phyloP scores from a whole-genome alignment of 2,329 filamentous ascomycete species.

The Talaromyces sp. region DNA sequence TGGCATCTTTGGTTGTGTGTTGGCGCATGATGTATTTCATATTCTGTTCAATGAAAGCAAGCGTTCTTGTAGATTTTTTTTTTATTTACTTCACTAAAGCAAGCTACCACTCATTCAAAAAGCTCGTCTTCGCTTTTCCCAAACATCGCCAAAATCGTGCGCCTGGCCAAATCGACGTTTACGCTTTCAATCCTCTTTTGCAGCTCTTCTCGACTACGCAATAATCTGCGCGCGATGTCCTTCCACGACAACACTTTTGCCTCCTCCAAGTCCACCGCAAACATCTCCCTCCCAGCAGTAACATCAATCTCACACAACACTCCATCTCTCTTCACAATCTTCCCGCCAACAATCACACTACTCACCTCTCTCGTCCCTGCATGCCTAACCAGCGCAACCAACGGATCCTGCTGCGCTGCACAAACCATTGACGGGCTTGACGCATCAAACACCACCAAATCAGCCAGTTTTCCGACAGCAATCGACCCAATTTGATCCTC shows the following conservation, averaged over 20 bases:
- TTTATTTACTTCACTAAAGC: background rate
- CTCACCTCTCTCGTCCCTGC: constrained; percentile 20
- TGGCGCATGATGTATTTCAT: background rate
- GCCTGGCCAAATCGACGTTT: background rate
- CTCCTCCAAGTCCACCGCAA: background rate
- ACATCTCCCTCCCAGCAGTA: background rate
- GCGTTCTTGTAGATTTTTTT: background rate
- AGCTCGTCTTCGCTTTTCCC: background rate
- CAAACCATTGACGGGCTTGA: constrained; percentile 20
- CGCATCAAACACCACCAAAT: constrained; percentile 25
- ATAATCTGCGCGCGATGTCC: background rate
- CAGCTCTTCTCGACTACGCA: background rate
- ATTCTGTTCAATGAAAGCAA: background rate
- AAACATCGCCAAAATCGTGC: background rate
- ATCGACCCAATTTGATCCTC: constrained; percentile 22
- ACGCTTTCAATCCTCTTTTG: background rate
- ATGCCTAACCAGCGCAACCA: constrained; percentile 26
- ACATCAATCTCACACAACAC: background rate
- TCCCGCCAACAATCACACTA: constrained; percentile 24
- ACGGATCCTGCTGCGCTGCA: constrained; percentile 20
- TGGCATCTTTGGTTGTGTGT: background rate
- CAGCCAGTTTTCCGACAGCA: constrained; percentile 22
- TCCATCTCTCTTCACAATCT: background rate
- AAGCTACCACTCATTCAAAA: background rate
- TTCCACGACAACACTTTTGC: background rate